Evolutionary conservation across 345 rosid genomes (phyloP).

Genomic region (Euphorbia pulcherrima): DNA sequence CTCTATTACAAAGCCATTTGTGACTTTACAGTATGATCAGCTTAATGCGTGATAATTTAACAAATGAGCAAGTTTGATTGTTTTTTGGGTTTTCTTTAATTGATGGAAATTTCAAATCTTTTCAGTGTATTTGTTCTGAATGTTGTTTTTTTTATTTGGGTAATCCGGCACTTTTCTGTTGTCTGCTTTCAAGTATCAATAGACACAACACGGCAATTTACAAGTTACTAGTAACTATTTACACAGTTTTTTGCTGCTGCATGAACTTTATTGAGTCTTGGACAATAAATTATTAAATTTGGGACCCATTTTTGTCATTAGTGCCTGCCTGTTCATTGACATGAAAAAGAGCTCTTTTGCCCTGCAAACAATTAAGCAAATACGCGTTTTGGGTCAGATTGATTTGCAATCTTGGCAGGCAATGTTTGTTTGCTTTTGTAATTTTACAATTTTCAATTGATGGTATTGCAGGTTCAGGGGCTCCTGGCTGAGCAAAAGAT

Average conservation of each 20-base stretch:
- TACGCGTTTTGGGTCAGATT: background rate
- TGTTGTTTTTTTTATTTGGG: background rate
- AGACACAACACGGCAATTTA: background rate
- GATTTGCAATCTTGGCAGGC: background rate
- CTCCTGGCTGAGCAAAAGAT: constrained; percentile 61
- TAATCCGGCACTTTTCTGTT: background rate
- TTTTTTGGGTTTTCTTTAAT: background rate
- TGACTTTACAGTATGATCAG: too few relatives aligned
- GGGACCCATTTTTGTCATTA: background rate
- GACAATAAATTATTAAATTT: background rate
- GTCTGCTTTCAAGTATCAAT: background rate
- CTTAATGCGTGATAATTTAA: too few relatives aligned
- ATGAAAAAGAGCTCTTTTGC: background rate
- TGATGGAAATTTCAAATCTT: too few relatives aligned
- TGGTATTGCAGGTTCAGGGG: constrained; percentile 61
- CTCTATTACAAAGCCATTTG: too few relatives aligned
- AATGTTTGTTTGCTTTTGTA: background rate
- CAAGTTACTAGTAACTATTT: too few relatives aligned
- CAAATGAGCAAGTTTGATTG: too few relatives aligned
- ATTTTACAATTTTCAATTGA: background rate
- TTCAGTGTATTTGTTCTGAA: background rate
- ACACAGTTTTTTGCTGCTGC: background rate
- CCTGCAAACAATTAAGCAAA: background rate
- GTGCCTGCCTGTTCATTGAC: background rate
- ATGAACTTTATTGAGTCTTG: background rate